Conservation (phyloP, 2,329 filamentous ascomycete genomes). For the Chaetothyriales sp. region DNA sequence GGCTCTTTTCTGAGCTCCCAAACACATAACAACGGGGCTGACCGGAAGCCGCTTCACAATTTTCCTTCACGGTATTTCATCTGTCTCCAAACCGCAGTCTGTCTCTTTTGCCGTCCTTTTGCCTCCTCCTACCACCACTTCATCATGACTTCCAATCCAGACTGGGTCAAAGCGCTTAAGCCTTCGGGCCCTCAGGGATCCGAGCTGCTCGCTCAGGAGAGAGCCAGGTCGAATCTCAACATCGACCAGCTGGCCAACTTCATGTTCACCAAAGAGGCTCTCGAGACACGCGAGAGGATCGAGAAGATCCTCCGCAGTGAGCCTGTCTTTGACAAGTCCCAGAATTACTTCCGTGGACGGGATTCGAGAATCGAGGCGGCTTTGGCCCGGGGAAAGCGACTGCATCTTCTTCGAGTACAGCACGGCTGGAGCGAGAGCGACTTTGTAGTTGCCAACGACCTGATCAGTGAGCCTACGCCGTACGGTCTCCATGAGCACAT, state of each 20-base stretch:
- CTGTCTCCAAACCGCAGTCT: not conserved
- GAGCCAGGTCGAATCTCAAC: constrained; percentile 50
- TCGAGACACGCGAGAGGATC: constrained; percentile 46
- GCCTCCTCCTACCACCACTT: not conserved
- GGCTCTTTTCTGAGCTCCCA: not conserved
- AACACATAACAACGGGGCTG: not conserved
- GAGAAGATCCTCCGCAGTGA: constrained; percentile 51
- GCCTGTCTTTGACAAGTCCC: constrained; percentile 60
- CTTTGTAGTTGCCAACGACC: constrained; percentile 46
- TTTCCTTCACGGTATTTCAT: not conserved
- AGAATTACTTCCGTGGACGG: constrained; percentile 60
- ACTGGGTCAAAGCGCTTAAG: constrained; percentile 53
- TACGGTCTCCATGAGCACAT: constrained; percentile 59
- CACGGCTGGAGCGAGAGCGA: constrained; percentile 55
- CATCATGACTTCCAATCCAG: constrained; percentile 30
- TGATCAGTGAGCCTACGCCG: constrained; percentile 58
- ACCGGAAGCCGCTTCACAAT: not conserved
- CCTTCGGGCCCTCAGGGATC: constrained; percentile 52
- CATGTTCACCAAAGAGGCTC: constrained; percentile 50
- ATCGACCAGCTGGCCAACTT: constrained; percentile 53
- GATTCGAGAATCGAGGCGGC: constrained; percentile 54
- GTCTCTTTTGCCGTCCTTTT: not conserved
- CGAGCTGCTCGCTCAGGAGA: constrained; percentile 54
- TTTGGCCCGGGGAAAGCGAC: constrained; percentile 53
- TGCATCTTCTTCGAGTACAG: constrained; percentile 50